Conservation (phyloP, 202 grass and related monocot species). For the Schoenoplectus tabernaemontani region DNA sequence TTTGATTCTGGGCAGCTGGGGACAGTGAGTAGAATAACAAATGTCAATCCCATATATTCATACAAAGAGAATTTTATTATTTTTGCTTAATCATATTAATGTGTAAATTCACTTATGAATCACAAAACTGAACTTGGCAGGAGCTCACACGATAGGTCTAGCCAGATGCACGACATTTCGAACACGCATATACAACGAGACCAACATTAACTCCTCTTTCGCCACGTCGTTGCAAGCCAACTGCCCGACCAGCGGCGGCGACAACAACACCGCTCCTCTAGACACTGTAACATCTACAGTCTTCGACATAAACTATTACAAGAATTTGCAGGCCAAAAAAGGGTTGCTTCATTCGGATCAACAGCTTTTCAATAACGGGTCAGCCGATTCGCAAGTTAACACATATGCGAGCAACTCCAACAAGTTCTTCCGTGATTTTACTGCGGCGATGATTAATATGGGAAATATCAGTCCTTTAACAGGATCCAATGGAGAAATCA, state of each 20-base stretch:
- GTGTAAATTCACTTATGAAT: background rate
- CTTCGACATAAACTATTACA: conserved; percentile 50
- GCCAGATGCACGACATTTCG: conserved; percentile 44
- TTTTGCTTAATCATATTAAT: background rate
- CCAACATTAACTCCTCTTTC: conserved; percentile 38
- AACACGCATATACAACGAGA: conserved; percentile 48
- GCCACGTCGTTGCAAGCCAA: conserved; percentile 30
- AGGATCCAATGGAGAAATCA: conserved; percentile 37
- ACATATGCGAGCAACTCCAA: conserved; percentile 28
- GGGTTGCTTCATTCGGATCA: conserved; percentile 64
- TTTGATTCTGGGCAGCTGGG: too few relatives aligned
- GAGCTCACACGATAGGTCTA: conserved; percentile 63
- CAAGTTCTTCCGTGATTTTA: conserved; percentile 43
- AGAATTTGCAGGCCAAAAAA: conserved; percentile 27
- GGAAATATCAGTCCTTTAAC: conserved; percentile 50
- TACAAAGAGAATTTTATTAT: background rate
- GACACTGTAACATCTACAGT: conserved; percentile 27
- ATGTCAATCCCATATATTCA: too few relatives aligned
- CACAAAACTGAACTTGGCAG: conserved; percentile 24
- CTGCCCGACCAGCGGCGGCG: conserved; percentile 35
- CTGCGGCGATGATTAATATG: conserved; percentile 41
- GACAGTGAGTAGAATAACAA: too few relatives aligned
- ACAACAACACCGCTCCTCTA: conserved; percentile 36
- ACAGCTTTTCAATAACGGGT: conserved; percentile 43
- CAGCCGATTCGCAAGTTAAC: conserved; percentile 40